phyloP scores from a whole-genome alignment of 306 rosid genomes.

The Chamaecrista fasciculata region DNA sequence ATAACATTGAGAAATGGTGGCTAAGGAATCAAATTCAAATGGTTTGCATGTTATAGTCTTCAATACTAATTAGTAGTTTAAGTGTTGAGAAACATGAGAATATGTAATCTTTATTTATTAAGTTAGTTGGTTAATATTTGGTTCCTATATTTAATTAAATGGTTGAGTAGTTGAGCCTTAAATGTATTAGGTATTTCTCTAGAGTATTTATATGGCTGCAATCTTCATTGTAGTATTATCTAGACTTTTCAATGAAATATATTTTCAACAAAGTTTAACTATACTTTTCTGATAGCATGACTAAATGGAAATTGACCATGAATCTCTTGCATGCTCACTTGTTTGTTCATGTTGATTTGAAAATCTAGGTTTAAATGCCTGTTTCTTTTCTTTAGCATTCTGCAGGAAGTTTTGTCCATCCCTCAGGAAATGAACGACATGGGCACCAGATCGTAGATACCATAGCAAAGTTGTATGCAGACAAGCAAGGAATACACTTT shows the following conservation, averaged over 20 bases:
- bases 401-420: constrained; percentile 50
- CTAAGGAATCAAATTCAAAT: background rate
- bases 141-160: too few species aligned
- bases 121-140: too few species aligned
- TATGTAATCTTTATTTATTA: too few species aligned
- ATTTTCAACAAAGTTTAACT: too few species aligned
- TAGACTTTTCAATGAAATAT: too few species aligned
- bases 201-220: too few species aligned
- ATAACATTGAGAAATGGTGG: background rate
- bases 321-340: background rate
- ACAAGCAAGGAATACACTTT: constrained; percentile 46
- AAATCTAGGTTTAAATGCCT: background rate
- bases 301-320: background rate
- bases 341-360: constrained; percentile 8
- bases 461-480: constrained; percentile 25
- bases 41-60: background rate
- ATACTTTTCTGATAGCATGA: background rate
- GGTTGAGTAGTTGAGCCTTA: too few species aligned
- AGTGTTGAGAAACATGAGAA: too few species aligned
- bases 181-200: too few species aligned
- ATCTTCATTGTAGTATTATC: too few species aligned
- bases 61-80: background rate
- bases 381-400: constrained; percentile 35
- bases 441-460: constrained; percentile 35
- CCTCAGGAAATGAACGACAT: constrained; percentile 48